These are phyloP conservation scores for Colletotrichum ledebouriae DNA, from an alignment of 2,329 filamentous ascomycete species.

Conservation along the genomic window DNA sequence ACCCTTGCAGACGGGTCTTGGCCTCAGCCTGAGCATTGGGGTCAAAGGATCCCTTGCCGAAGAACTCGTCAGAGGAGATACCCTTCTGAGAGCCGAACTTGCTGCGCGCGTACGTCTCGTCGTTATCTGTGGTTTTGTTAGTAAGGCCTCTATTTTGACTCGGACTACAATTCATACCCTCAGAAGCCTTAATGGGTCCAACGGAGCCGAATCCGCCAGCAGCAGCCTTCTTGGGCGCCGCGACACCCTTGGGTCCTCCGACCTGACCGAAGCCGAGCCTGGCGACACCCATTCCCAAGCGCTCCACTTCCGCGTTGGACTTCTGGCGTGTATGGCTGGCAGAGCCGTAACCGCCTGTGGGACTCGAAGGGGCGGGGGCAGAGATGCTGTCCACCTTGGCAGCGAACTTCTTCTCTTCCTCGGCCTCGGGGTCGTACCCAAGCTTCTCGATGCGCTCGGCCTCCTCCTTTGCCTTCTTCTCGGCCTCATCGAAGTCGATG, in stretches of 20 bases:
- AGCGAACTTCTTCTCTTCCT: slow-evolving; percentile 65
- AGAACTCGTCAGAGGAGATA: slow-evolving; percentile 98
- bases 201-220: slow-evolving; percentile 90
- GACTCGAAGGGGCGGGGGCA: slow-evolving; percentile 81
- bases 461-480: slow-evolving; percentile 97
- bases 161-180: slow-evolving; percentile 66
- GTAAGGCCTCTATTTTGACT: background rate
- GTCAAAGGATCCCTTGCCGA: slow-evolving; percentile 90
- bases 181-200: slow-evolving; percentile 77
- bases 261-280: slow-evolving; percentile 91
- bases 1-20: slow-evolving; percentile 87
- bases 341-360: slow-evolving; percentile 73
- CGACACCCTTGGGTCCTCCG: slow-evolving; percentile 70
- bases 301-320: slow-evolving; percentile 84
- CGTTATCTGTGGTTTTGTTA: slow-evolving; percentile 68
- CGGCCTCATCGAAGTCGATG: slow-evolving; percentile 97
- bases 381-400: slow-evolving; percentile 71
- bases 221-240: slow-evolving; percentile 74
- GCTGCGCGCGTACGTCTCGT: slow-evolving; percentile 83
- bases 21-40: slow-evolving; percentile 85
- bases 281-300: slow-evolving; percentile 88
- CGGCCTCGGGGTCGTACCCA: slow-evolving; percentile 94
- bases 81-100: slow-evolving; percentile 96
- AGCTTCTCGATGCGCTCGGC: slow-evolving; percentile 95
- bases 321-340: slow-evolving; percentile 69